Evolutionary conservation across 176 grass and related monocot species (phyloP).

Genomic region (maize (Zea mays)): Zm-B73-REFERENCE-NAM-5.0 NC_050097.1:6217501-6218000

Average conservation of each 20-base stretch:
- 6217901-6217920: no score
- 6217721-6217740: background rate
- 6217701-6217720: constrained; percentile 34
- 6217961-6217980: constrained; percentile 65
- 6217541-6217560: no score
- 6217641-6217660: background rate
- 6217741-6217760: no score
- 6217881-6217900: no score
- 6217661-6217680: background rate
- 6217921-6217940: background rate
- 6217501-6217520: background rate
- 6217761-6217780: constrained; percentile 1
- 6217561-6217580: no score
- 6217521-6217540: background rate
- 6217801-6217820: no score
- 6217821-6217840: no score
- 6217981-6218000: constrained; percentile 51
- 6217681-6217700: constrained; percentile 20
- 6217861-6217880: no score
- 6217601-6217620: constrained; percentile 26
- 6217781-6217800: background rate
- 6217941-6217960: background rate
- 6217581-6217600: background rate
- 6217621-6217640: background rate
- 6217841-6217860: no score